These are phyloP conservation scores for Nissolia schottii DNA, from an alignment of 306 rosid genomes.

Conservation along the genomic window DNA sequence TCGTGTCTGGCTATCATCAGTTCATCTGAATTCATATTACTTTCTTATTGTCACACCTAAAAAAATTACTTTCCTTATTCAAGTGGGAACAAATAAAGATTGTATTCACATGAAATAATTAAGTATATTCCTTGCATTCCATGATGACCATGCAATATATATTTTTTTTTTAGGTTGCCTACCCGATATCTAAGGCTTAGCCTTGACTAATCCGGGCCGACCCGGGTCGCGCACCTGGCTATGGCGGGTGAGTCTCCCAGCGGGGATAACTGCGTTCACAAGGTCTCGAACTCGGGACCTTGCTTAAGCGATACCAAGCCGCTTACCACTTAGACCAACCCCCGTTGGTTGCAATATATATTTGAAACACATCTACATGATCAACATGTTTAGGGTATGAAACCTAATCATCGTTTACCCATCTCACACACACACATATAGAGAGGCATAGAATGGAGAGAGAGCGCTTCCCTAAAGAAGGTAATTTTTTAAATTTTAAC, in stretches of 20 bases:
- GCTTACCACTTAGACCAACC: too few species aligned
- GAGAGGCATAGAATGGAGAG: not conserved
- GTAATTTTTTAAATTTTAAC: conserved; percentile 2
- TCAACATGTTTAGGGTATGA: conserved; percentile 13
- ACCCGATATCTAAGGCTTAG: too few species aligned
- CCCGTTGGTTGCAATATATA: too few species aligned
- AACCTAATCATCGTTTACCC: conserved; percentile 17
- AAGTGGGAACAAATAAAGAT: conserved; percentile 23
- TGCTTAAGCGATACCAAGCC: too few species aligned
- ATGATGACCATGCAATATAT: conserved; percentile 30
- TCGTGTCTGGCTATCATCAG: not conserved
- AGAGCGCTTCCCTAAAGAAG: not conserved
- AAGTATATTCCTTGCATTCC: conserved; percentile 32
- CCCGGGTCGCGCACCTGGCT: too few species aligned
- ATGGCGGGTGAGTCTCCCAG: too few species aligned
- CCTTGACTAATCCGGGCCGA: too few species aligned
- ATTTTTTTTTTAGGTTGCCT: too few species aligned
- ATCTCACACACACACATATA: conserved; percentile 9
- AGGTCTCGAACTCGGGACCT: too few species aligned
- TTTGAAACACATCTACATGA: not conserved
- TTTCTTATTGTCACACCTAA: not conserved
- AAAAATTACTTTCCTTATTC: not conserved
- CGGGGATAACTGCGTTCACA: too few species aligned
- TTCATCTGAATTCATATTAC: not conserved
- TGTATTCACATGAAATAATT: conserved; percentile 33